Evolutionary conservation across 441 rosid genomes (phyloP), one percentile per base, ranked within the genome.

Genomic region (Theobroma grandiflorum): DNA sequence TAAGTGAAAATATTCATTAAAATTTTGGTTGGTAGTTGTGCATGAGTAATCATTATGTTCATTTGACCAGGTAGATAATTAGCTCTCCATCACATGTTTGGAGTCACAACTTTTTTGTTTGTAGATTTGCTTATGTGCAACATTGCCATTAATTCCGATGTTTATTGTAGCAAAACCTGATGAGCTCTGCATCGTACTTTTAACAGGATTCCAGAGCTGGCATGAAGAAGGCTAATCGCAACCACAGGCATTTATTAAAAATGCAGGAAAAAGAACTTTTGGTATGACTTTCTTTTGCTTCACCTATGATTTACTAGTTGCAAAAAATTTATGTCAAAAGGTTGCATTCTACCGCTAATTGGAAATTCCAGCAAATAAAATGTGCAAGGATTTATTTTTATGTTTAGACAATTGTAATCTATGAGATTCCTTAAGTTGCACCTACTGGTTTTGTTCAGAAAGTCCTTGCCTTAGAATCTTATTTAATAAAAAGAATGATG

Each of bases 231-330:
- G 93, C 82, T 37, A 87, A 70, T 40, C 76, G 81, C 80, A 85
- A 88, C 69, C 96, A 88, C 80, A 81, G 76, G 84, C 84, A 79
- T 81, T 76, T 89, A 73, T 81, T 96, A 76, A 79, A 87, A 81
- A 73, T 87, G 85, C 98, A 95, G 83, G 94, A 91, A 85, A 90
- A 85, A 71, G 96, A 96, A 86, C 94, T 96, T 31, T 78, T 74
- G 86, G 99, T 93, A 77, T 76, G 96, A 81, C 55, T 79, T 22
- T 65, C 52, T 65, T 65, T 70, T 50, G 22, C 38, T 75, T 63
- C 74, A 50, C 45, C 50, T 73, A n/a, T 22, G 18, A 10, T 47
- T 52, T 62, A 75, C 20, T 47, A 16, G 59, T 35, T 53, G 59
- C 57, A 31, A 45, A 33, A 63, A 31, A 31, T 37, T 53, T 37